phyloP scores from a whole-genome alignment of 2,329 filamentous ascomycete species.

The Talaromyces sp. region DNA sequence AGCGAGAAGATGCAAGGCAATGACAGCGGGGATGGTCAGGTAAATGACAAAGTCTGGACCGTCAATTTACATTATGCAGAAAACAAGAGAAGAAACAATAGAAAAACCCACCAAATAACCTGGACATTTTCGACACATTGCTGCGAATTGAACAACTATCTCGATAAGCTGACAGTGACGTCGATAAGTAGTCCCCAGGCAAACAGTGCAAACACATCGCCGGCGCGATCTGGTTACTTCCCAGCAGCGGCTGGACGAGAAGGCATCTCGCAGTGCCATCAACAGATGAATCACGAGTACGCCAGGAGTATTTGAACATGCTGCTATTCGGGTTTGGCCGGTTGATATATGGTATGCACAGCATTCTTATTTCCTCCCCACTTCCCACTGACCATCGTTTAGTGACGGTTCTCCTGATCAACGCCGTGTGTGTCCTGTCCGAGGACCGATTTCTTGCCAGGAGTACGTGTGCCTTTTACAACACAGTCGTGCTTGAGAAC shows the following conservation, averaged over 20 bases:
- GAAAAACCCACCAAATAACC: conserved; percentile 3
- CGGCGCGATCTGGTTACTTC: conserved; percentile 8
- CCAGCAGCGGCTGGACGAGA: not conserved
- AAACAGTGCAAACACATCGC: conserved; percentile 10
- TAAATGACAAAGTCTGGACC: conserved; percentile 19
- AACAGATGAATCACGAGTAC: conserved; percentile 18
- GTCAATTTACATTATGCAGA: not conserved
- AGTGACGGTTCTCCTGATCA: conserved; percentile 74
- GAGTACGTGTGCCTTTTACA: conserved; percentile 42
- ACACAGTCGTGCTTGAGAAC: not conserved
- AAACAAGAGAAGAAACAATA: not conserved
- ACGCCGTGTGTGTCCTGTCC: conserved; percentile 87
- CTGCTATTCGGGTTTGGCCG: conserved; percentile 65
- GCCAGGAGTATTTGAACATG: conserved; percentile 44
- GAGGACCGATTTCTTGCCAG: conserved; percentile 90
- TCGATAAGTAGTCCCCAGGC: not conserved
- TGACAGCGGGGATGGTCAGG: conserved; percentile 56
- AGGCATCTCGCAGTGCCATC: not conserved
- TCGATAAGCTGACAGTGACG: not conserved
- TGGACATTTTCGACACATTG: conserved; percentile 11
- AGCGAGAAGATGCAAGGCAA: conserved; percentile 64
- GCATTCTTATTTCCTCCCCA: not conserved
- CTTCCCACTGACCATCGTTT: conserved; percentile 7
- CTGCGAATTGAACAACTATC: not conserved
- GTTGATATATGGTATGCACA: conserved; percentile 63